Evolutionary conservation across 768 basidiomycete species (phyloP).

Genomic region (Termitomyces sp.): DNA sequence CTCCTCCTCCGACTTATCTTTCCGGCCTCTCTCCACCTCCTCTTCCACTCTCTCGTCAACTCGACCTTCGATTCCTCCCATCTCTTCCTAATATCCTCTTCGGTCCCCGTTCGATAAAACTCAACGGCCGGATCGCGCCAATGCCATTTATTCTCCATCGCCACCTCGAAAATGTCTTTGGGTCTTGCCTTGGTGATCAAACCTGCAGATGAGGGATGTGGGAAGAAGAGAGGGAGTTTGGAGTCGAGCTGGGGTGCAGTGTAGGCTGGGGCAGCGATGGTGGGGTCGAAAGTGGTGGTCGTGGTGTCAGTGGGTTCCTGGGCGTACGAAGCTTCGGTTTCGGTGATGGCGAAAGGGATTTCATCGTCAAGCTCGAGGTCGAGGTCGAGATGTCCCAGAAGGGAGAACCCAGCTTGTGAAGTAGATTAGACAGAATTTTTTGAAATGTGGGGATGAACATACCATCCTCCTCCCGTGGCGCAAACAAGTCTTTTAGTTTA

Average conservation of each 20-base stretch:
- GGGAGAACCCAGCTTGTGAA: constrained; percentile 59
- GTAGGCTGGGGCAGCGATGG: constrained; percentile 6
- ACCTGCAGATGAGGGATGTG: constrained; percentile 28
- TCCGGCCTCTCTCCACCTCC: constrained; percentile 69
- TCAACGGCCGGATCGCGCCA: constrained; percentile 38
- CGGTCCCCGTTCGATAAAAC: constrained; percentile 49
- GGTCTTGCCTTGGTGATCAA: constrained; percentile 28
- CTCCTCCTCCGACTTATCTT: constrained; percentile 57
- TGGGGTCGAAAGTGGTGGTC: constrained; percentile 14
- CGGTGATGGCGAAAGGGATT: constrained; percentile 17
- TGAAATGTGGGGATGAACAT: constrained; percentile 12
- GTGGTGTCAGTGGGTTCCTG: constrained; percentile 13
- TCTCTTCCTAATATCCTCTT: constrained; percentile 57
- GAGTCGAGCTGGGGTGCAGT: constrained; percentile 41
- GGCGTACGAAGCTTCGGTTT: background rate
- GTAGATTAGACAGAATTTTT: background rate
- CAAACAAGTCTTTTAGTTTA: constrained; percentile 72
- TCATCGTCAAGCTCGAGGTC: constrained; percentile 32
- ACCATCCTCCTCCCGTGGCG: constrained; percentile 67
- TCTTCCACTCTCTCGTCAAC: constrained; percentile 77
- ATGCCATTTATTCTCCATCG: constrained; percentile 45
- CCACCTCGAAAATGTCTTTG: constrained; percentile 47
- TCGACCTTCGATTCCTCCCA: constrained; percentile 73
- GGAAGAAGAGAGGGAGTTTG: constrained; percentile 63
- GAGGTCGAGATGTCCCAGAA: constrained; percentile 71